Conservation (phyloP, 2,329 filamentous ascomycete genomes). For the Monosporascus sp. region DNA sequence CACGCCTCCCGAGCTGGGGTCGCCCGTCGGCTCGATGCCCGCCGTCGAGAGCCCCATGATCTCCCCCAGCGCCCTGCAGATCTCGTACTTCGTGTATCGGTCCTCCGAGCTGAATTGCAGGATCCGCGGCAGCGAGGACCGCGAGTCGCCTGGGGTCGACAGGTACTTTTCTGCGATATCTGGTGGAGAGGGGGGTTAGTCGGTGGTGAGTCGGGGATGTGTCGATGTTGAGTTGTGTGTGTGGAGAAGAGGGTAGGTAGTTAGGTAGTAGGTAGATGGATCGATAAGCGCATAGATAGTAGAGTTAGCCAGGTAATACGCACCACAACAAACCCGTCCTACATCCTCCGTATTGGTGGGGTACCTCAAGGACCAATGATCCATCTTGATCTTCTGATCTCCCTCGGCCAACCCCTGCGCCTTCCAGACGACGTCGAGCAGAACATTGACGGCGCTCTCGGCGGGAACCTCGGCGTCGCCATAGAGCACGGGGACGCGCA, state of each 20-base stretch:
- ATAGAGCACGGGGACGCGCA: constrained; percentile 82
- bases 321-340: constrained; percentile 68
- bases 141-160: constrained; percentile 29
- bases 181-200: constrained; percentile 18
- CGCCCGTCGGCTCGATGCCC: constrained; percentile 66
- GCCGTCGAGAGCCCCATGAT: constrained; percentile 71
- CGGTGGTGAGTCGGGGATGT: neutral
- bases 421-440: constrained; percentile 74
- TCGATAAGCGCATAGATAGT: neutral
- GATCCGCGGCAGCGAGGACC: constrained; percentile 57
- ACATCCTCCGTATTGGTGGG: constrained; percentile 89
- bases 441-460: constrained; percentile 78
- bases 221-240: neutral
- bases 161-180: constrained; percentile 71
- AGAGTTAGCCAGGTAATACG: constrained; percentile 16
- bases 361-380: constrained; percentile 79
- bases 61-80: constrained; percentile 71
- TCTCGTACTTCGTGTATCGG: constrained; percentile 83
- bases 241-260: neutral
- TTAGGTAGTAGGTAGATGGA: constrained; percentile 6
- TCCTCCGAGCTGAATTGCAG: constrained; percentile 88
- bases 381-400: constrained; percentile 60
- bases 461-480: constrained; percentile 64
- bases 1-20: constrained; percentile 65
- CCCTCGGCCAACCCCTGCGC: constrained; percentile 49